A percentile compares a stretch with the other conserved stretches of the same genome.
phyloP scores from a whole-genome alignment of 441 rosid genomes.

The California macrophylla region DNA sequence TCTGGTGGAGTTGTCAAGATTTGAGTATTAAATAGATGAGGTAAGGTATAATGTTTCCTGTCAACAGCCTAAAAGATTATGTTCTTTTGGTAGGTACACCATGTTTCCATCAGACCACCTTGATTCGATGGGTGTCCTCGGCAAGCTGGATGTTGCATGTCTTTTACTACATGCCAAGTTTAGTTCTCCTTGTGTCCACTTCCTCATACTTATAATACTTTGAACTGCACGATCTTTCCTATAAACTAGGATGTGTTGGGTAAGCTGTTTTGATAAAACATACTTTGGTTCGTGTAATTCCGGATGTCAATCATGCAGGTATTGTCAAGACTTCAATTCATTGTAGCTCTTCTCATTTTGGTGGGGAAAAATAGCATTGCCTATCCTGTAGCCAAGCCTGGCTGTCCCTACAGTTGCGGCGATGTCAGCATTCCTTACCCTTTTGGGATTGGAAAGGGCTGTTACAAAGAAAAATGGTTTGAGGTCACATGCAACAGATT shows the following conservation, averaged over 20 bases:
- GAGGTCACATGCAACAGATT: constrained; percentile 16
- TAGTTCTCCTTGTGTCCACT: background rate
- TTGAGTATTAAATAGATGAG: background rate
- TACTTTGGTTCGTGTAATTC: background rate
- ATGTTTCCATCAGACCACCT: no score
- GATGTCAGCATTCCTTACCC: constrained; percentile 16
- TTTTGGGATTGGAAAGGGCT: constrained; percentile 14
- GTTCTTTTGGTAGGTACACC: background rate
- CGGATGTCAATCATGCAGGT: background rate
- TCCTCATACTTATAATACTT: background rate
- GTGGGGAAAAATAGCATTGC: background rate
- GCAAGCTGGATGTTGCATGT: background rate
- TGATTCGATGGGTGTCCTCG: no score
- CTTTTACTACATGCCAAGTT: background rate
- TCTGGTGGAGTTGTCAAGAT: background rate
- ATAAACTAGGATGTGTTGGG: background rate
- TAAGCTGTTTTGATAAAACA: background rate
- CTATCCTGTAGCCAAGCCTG: constrained; percentile 5
- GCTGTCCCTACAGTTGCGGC: constrained; percentile 14
- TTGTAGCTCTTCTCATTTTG: background rate
- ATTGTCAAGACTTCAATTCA: background rate
- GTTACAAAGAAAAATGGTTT: constrained; percentile 15
- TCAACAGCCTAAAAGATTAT: background rate
- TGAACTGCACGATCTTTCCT: background rate
- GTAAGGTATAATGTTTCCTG: background rate